Conservation (phyloP, 768 basidiomycete genomes). For the Podaxis rugospora region DNA sequence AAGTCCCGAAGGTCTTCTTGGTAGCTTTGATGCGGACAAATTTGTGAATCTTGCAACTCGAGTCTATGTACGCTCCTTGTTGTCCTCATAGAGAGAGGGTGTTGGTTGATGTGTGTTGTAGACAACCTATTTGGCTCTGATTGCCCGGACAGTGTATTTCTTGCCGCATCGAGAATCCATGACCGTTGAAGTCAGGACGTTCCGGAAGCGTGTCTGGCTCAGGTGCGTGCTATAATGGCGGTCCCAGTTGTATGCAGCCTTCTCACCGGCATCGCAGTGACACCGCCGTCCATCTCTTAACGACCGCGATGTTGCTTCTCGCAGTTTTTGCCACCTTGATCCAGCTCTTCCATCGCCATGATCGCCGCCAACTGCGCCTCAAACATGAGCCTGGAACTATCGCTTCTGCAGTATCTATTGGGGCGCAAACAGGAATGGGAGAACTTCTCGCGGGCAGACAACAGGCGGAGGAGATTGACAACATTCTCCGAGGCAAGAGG, state of each 20-base stretch:
- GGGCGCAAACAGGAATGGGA: constrained; percentile 45
- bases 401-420: constrained; percentile 51
- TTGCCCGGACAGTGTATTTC: constrained; percentile 52
- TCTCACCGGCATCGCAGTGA: constrained; percentile 23
- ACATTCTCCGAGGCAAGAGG: constrained; percentile 37
- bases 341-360: constrained; percentile 42
- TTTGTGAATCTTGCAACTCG: constrained; percentile 33
- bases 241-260: not conserved
- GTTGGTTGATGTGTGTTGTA: constrained; percentile 14
- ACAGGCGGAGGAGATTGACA: constrained; percentile 32
- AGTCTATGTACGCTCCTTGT: constrained; percentile 44
- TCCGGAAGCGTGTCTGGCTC: constrained; percentile 43
- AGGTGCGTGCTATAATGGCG: constrained; percentile 27
- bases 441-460: constrained; percentile 39
- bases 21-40: constrained; percentile 29
- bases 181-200: constrained; percentile 36
- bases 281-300: constrained; percentile 39
- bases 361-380: constrained; percentile 39
- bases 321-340: constrained; percentile 39
- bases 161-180: constrained; percentile 30
- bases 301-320: constrained; percentile 37
- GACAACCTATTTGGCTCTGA: constrained; percentile 43
- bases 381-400: constrained; percentile 50
- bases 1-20: constrained; percentile 32
- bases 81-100: not conserved